phyloP scores from a whole-genome alignment of 2,329 filamentous ascomycete species.

The Stagonosporopsis cucurbitacearum region DNA sequence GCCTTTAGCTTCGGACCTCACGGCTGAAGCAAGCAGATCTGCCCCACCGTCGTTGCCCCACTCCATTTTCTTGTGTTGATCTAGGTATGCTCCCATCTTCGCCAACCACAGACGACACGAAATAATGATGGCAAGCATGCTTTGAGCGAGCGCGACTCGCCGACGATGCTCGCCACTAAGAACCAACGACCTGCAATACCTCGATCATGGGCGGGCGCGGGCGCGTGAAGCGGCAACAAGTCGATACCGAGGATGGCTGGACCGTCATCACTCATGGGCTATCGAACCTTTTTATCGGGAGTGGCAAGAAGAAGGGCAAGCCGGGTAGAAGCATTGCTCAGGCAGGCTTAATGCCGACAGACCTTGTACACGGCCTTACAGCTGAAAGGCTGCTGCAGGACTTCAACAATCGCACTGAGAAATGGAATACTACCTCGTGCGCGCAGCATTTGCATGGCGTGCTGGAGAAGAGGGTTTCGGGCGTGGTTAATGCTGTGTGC shows the following conservation, averaged over 20 bases:
- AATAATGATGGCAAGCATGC: background rate
- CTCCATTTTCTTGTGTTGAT: background rate
- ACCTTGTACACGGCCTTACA: constrained; percentile 33
- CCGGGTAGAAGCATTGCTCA: background rate
- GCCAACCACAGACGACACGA: background rate
- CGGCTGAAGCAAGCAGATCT: background rate
- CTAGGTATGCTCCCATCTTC: background rate
- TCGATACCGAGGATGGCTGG: constrained; percentile 45
- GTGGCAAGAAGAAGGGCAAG: constrained; percentile 11
- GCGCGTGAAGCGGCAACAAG: constrained; percentile 40
- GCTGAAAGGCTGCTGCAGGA: constrained; percentile 31
- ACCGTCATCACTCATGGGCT: constrained; percentile 44
- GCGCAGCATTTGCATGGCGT: constrained; percentile 27
- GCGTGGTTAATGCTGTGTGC: constrained; percentile 37
- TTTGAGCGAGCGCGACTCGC: constrained; percentile 4
- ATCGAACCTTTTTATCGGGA: constrained; percentile 17
- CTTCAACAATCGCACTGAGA: constrained; percentile 29
- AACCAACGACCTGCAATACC: background rate
- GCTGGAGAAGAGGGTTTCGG: constrained; percentile 21
- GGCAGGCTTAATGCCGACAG: constrained; percentile 22
- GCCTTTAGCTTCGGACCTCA: background rate
- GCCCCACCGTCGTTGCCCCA: constrained; percentile 7
- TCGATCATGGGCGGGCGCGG: constrained; percentile 19
- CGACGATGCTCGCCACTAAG: background rate
- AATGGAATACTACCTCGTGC: constrained; percentile 34